Base-by-base conservation (phyloP, 148 eudicot genomes). In the Heliosperma pusillum region DNA sequence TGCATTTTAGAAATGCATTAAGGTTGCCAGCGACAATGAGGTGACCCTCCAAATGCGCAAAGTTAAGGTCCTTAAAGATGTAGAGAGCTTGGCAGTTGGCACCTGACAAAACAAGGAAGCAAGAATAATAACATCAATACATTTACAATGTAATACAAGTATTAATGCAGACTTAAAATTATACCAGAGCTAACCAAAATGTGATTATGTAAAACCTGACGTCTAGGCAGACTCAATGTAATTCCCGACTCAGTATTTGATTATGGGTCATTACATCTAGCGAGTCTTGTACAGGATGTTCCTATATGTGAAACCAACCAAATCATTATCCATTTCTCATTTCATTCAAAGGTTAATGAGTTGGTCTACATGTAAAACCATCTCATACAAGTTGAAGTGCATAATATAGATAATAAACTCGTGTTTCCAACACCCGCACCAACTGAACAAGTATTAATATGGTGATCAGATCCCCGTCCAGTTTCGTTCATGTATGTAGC, bases 31-130 rank as follows among this genome's bases (percentile, higher is more conserved):
- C 22, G 22, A 53, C 72, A 29, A 3, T 10, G 11, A 67, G 72
- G 57, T 45, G 30, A 69, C 33, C 12, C 33, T 11, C 57, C 57
- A 69, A 50, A 67, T 8, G 26, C 57, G 17, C 56, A 26, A 44
- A 67, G 25, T 20, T 12, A 72, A 62, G 33, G 53, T 13, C 55
- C 76, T 60, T 0, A 16, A 42, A 17, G 24, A 40, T 60, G 56
- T 12, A n/a, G 55, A 40, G 53, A 42, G 66, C 73, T 70, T 70
- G 22, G 36, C 56, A 59, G 76, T 73, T 59, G 59, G 60, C 22
- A 60, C 66, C 67, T 73, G 36, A 52, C 76, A 73, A 62, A 56
- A 57, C 15, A 45, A 74, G 12, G 62, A 74, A 45, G 12, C 9
- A 10, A 25, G n/a, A 69, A 24, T 15, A 70, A 16, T 20, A 58